Base-by-base conservation (phyloP, 768 basidiomycete species). In the Suillus americanus region DNA sequence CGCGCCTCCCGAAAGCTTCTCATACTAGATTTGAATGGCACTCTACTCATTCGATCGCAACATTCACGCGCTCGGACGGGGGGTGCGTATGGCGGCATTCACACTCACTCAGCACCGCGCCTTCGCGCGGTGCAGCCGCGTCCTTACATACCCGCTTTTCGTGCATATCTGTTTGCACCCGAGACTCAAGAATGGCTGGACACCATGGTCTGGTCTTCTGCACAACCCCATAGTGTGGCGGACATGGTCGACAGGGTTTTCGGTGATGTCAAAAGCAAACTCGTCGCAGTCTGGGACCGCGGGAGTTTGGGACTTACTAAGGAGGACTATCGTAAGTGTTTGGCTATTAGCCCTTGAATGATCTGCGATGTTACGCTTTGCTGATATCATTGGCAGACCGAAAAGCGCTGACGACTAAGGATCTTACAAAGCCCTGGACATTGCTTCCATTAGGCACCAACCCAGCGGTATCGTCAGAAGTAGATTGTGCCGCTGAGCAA, bases 191-290 rank as follows among this genome's bases (percentile, higher is more conserved):
- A 70, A 16, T 92, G 91, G 89, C 81, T 94, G 23, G 90, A 93
- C 64, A 87, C 89, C 5, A 94, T 94, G 90, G 84, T 95, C 5
- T 95, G 93, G 93, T 91, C 89, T 71, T 91, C 89, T 3, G 93
- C 93, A 5, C 91, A 93, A 71, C 91, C 92, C 2, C 88, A 88
- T 59, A 92, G 85, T 71, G 92, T 93, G 10, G 74, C 77, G 0
- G 87, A 89, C 68, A 94, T 95, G 93, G 89, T 91, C 0, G 73
- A 83, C 25, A 80, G 79, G 41, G 81, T 83, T 40, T 92, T 94
- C 71, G 85, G 80, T 13, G 69, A 76, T 5, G 61, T 74, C 0
- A 71, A 75, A 33, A 76, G 77, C 60, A 69, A 73, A 20, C 75
- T 93, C 5, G 74, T 85, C 18, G 90, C 87, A 0, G 79, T 93